Percentiles rank a stretch among this genome's conserved stretches.
Evolutionary conservation across 306 rosid genomes (phyloP).

Genomic region (Cercis canadensis): DNA sequence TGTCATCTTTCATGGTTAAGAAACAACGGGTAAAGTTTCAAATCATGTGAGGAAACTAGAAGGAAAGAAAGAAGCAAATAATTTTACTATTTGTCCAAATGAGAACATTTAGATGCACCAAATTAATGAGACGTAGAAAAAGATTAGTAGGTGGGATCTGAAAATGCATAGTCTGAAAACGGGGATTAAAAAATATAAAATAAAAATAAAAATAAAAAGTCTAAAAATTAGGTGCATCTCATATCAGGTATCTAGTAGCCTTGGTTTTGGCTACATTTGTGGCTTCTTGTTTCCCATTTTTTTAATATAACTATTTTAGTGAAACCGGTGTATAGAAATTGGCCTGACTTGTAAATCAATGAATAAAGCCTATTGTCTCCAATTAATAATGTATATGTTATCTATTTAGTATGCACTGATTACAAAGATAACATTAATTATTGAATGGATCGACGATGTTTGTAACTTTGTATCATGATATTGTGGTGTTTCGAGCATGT

Average conservation of each 20-base stretch:
- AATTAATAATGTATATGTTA: constrained; percentile 12
- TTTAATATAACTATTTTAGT: constrained; percentile 2
- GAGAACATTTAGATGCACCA: constrained; percentile 20
- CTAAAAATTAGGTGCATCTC: constrained; percentile 32
- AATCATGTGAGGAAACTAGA: constrained; percentile 14
- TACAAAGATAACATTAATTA: constrained; percentile 11
- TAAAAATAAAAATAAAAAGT: constrained; percentile 7
- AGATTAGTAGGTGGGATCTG: constrained; percentile 39
- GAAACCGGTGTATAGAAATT: neutral
- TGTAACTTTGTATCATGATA: neutral
- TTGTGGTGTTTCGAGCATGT: neutral
- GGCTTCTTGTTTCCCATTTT: neutral
- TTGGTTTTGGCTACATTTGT: constrained; percentile 36
- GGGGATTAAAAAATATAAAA: constrained; percentile 14
- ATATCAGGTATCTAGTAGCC: constrained; percentile 29
- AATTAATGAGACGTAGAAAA: constrained; percentile 20
- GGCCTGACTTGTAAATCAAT: constrained; percentile 16
- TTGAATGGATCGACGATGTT: constrained; percentile 2
- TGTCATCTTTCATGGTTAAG: constrained; percentile 2
- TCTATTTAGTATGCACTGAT: neutral
- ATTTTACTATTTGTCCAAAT: neutral
- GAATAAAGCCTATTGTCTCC: constrained; percentile 13
- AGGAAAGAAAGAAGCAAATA: neutral
- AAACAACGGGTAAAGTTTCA: constrained; percentile 21
- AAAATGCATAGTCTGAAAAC: constrained; percentile 31